phyloP scores from a whole-genome alignment of 116 monocot species.

The Dioscorea cayenensis region DNA sequence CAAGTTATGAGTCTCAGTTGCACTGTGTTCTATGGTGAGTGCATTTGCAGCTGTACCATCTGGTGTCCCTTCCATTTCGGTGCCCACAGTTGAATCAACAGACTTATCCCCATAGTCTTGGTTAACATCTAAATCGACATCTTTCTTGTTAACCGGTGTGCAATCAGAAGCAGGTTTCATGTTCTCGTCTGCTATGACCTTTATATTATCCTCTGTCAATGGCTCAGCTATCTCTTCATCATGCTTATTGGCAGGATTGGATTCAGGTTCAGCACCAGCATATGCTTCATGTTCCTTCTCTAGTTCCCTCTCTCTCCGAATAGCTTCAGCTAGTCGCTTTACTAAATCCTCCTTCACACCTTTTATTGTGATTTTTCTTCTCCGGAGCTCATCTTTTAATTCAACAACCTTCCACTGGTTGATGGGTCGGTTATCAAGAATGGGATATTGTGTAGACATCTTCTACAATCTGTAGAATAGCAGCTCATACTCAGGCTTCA shows the following conservation, averaged over 20 bases:
- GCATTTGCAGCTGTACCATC: no score
- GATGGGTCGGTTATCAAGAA: slow-evolving; percentile 52
- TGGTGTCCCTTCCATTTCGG: not conserved
- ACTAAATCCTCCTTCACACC: slow-evolving; percentile 88
- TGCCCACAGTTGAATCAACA: slow-evolving; percentile 3
- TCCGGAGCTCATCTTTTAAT: slow-evolving; percentile 82
- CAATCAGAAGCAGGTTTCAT: slow-evolving; percentile 11
- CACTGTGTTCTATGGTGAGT: slow-evolving; percentile 1
- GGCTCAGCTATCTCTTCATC: slow-evolving; percentile 7
- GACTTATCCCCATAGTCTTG: slow-evolving; percentile 10
- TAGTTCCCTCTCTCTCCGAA: slow-evolving; percentile 33
- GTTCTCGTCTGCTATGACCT: slow-evolving; percentile 1
- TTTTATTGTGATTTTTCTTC: slow-evolving; percentile 55
- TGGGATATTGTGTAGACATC: slow-evolving; percentile 41
- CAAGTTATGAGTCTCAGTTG: not conserved
- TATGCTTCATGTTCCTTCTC: slow-evolving; percentile 22
- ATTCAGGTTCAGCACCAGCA: slow-evolving; percentile 6
- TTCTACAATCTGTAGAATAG: not conserved
- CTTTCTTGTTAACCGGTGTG: slow-evolving; percentile 4
- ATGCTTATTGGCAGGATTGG: slow-evolving; percentile 4
- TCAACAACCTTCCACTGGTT: slow-evolving; percentile 94
- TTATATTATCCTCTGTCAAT: not conserved
- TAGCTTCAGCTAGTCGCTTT: slow-evolving; percentile 46
- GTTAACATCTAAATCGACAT: slow-evolving; percentile 3
- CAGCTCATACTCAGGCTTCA: not conserved